phyloP scores from a whole-genome alignment of 495 filamentous ascomycete genomes.

The Geoglossum glabrum region DNA sequence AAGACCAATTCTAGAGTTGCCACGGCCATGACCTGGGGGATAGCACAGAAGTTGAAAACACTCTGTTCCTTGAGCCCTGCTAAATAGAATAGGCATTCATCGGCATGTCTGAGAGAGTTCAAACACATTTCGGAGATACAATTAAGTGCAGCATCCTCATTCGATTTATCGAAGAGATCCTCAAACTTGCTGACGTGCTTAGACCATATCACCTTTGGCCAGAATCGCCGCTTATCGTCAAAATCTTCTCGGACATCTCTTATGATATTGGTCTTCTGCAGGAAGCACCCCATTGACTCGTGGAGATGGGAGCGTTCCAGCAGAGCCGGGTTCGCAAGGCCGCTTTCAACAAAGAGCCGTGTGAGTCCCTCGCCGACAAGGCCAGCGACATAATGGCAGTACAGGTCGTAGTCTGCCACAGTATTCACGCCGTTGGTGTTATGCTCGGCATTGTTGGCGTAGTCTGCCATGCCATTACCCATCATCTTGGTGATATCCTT shows the following conservation, averaged over 20 bases:
- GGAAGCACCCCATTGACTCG: constrained; percentile 90
- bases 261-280: constrained; percentile 98
- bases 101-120: constrained; percentile 65
- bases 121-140: constrained; percentile 92
- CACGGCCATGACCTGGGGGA: constrained; percentile 97
- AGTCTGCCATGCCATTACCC: constrained; percentile 98
- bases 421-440: constrained; percentile 65
- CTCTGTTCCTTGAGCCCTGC: constrained; percentile 89
- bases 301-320: constrained; percentile 58
- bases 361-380: constrained; percentile 88
- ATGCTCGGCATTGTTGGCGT: constrained; percentile 58
- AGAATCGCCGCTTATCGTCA: constrained; percentile 73
- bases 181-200: constrained; percentile 81
- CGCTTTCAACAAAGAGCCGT: constrained; percentile 70
- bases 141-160: constrained; percentile 60
- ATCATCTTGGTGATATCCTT: constrained; percentile 88
- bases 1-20: constrained; percentile 83
- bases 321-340: constrained; percentile 70
- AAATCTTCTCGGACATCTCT: constrained; percentile 83
- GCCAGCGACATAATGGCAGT: constrained; percentile 96
- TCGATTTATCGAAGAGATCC: constrained; percentile 67
- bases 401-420: constrained; percentile 73
- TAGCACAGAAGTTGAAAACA: constrained; percentile 98
- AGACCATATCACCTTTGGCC: constrained; percentile 88
- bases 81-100: constrained; percentile 93